Evolutionary conservation across 495 filamentous ascomycete species (phyloP).

Genomic region (Schizothecium vesticola): DNA sequence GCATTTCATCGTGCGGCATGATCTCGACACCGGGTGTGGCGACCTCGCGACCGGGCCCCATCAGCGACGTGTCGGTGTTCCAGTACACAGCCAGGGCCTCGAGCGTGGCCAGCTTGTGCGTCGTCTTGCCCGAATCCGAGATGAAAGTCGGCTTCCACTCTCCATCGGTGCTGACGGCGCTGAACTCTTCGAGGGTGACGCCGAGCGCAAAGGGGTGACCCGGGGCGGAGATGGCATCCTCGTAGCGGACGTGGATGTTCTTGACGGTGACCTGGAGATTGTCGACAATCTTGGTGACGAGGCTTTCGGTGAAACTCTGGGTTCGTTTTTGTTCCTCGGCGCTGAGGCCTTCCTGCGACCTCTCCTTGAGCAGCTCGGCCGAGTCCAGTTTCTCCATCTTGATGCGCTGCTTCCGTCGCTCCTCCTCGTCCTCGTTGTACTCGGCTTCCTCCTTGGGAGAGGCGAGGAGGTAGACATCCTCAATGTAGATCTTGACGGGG

Average conservation of each 20-base stretch:
- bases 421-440: constrained; percentile 90
- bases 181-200: constrained; percentile 87
- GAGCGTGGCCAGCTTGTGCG: constrained; percentile 86
- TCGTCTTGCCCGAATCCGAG: constrained; percentile 71
- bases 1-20: constrained; percentile 61
- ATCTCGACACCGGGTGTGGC: constrained; percentile 48
- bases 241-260: constrained; percentile 96
- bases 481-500: constrained; percentile 87
- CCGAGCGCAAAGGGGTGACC: constrained; percentile 93
- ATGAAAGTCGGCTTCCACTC: constrained; percentile 94
- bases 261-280: constrained; percentile 96
- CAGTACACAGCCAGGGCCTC: constrained; percentile 90
- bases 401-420: constrained; percentile 68
- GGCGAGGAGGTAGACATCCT: constrained; percentile 92
- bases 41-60: constrained; percentile 71
- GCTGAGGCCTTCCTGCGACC: constrained; percentile 86
- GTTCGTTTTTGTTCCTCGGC: constrained; percentile 91
- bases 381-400: constrained; percentile 98
- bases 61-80: constrained; percentile 84
- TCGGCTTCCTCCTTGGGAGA: constrained; percentile 90
- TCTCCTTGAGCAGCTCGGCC: constrained; percentile 86
- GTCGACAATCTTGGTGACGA: constrained; percentile 93
- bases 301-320: constrained; percentile 91
- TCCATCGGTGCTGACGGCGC: constrained; percentile 89
- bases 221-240: constrained; percentile 92